Evolutionary conservation across 345 rosid species (phyloP).

Genomic region (Ceriops tagal): DNA sequence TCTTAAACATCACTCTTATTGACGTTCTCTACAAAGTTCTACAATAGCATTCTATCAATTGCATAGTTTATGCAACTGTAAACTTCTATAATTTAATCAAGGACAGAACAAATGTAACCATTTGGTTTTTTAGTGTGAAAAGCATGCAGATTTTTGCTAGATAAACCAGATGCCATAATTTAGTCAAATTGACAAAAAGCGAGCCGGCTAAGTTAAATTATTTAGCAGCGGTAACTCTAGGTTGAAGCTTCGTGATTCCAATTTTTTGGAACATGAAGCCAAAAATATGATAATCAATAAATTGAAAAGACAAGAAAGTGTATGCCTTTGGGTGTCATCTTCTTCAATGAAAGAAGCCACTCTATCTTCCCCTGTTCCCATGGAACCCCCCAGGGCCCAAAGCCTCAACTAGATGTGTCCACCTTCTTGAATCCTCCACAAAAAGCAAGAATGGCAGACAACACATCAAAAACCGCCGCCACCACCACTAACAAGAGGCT

Average conservation of each 20-base stretch:
- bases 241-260: constrained; percentile 38
- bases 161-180: not conserved
- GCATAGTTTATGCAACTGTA: no score
- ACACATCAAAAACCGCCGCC: not conserved
- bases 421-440: constrained; percentile 53
- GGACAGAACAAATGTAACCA: no score
- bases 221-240: constrained; percentile 33
- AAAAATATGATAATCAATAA: constrained; percentile 15
- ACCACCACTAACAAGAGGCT: constrained; percentile 26
- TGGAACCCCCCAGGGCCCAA: constrained; percentile 21
- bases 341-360: constrained; percentile 29
- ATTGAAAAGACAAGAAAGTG: constrained; percentile 25
- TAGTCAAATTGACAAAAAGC: constrained; percentile 19
- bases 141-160: no score
- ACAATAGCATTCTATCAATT: no score
- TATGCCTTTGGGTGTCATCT: constrained; percentile 27
- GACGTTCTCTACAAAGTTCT: no score
- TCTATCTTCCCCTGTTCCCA: constrained; percentile 14
- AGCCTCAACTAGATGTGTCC: constrained; percentile 21
- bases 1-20: no score
- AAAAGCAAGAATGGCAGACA: constrained; percentile 23
- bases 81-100: no score
- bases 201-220: constrained; percentile 12
- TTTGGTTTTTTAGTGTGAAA: no score
- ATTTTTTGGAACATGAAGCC: constrained; percentile 22